phyloP scores from a whole-genome alignment of 106 monocot genomes.

The Platanthera zijinensis region DNA sequence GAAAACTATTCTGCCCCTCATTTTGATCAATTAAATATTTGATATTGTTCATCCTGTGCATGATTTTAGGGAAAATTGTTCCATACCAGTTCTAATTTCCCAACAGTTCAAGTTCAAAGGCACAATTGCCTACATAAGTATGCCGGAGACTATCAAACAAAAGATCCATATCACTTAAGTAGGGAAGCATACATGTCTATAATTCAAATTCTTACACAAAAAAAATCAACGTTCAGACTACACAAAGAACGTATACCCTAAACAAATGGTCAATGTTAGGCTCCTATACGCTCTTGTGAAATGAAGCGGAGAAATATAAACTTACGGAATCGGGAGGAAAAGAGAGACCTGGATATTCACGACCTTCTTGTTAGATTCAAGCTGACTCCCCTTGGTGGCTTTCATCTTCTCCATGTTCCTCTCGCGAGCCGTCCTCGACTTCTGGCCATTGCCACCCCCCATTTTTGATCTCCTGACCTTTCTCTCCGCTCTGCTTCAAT shows the following conservation, averaged over 20 bases:
- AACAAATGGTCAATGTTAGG: neutral
- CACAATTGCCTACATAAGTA: no score
- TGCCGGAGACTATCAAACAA: no score
- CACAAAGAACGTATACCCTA: neutral
- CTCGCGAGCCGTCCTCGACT: conserved; percentile 87
- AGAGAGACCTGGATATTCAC: conserved; percentile 39
- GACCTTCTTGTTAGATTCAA: conserved; percentile 52
- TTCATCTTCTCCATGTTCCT: conserved; percentile 64
- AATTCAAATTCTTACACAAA: no score
- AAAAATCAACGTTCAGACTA: neutral
- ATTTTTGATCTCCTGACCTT: conserved; percentile 16
- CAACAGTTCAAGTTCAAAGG: no score
- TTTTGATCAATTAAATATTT: no score
- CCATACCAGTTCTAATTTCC: no score
- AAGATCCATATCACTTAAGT: no score
- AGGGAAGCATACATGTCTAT: no score
- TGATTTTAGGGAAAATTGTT: no score
- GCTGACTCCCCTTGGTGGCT: conserved; percentile 44
- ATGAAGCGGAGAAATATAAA: neutral
- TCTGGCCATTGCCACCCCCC: conserved; percentile 82
- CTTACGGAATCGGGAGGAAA: neutral
- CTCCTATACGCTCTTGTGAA: neutral
- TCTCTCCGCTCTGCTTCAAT: neutral
- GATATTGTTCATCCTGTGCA: no score
- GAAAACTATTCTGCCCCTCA: no score